These are phyloP conservation scores for Pythium volutum DNA, from an alignment of 352 stramenopile species.

Conservation along the genomic window DNA sequence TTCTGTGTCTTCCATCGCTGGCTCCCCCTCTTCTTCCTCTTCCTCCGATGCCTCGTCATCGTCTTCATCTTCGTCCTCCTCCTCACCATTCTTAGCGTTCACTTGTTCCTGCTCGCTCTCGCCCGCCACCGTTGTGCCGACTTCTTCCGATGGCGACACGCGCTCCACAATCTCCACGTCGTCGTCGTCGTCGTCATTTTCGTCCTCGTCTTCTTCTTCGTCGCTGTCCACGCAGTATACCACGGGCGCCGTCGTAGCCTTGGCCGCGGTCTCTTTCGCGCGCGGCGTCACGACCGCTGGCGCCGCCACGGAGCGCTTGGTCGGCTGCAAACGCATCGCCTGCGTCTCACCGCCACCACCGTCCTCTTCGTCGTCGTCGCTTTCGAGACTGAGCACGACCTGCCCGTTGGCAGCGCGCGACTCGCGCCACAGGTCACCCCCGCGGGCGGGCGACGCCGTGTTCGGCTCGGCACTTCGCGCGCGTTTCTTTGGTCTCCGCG, in stretches of 20 bases:
- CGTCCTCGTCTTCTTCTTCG: conserved; percentile 16
- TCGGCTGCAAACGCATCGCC: background rate
- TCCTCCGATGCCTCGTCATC: conserved; percentile 26
- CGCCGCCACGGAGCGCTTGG: background rate
- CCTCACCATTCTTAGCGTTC: conserved; percentile 23
- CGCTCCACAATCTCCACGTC: conserved; percentile 10
- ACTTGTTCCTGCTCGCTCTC: conserved; percentile 6
- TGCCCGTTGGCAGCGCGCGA: conserved; percentile 45
- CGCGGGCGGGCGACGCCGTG: conserved; percentile 28
- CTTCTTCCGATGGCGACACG: conserved; percentile 6
- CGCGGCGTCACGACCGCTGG: conserved; percentile 5
- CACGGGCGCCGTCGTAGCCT: background rate
- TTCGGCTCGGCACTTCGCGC: conserved; percentile 66
- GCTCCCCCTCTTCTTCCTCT: conserved; percentile 29
- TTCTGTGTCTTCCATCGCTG: conserved; percentile 1
- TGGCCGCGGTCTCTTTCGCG: background rate
- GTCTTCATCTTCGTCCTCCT: conserved; percentile 31
- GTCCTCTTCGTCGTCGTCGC: conserved; percentile 11
- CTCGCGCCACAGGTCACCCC: conserved; percentile 55
- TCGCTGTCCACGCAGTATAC: conserved; percentile 29
- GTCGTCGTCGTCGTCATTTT: background rate
- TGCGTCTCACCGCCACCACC: background rate
- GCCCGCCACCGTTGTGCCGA: background rate
- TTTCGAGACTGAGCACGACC: conserved; percentile 44
- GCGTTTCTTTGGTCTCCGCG: conserved; percentile 35